Conservation (phyloP, 495 filamentous ascomycete species). For the Recurvomyces mirabilis region DNA sequence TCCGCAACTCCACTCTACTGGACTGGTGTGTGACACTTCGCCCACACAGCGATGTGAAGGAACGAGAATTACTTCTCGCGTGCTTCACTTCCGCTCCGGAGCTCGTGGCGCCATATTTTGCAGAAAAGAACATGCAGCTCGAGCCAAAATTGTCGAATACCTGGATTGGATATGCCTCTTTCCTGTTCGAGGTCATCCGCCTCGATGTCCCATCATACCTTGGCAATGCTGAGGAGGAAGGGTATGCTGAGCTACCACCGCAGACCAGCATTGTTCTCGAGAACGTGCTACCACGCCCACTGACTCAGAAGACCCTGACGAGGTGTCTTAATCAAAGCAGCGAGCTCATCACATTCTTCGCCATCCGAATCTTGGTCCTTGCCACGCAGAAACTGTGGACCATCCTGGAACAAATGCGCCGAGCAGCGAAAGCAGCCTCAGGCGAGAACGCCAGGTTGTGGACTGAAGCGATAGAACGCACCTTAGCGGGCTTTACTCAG, state of each 20-base stretch:
- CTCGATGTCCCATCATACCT: slow-evolving; percentile 61
- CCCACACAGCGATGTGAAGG: slow-evolving; percentile 67
- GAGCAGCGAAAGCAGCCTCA: slow-evolving; percentile 33
- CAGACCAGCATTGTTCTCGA: slow-evolving; percentile 66
- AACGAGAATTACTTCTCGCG: slow-evolving; percentile 66
- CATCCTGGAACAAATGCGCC: slow-evolving; percentile 44
- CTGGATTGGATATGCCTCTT: slow-evolving; percentile 86
- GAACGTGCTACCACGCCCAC: slow-evolving; percentile 73
- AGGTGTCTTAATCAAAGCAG: slow-evolving; percentile 66
- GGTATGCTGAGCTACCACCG: slow-evolving; percentile 50
- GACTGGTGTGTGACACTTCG: slow-evolving; percentile 68
- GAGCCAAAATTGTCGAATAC: slow-evolving; percentile 84
- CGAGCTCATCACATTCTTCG: slow-evolving; percentile 70
- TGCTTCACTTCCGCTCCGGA: slow-evolving; percentile 78
- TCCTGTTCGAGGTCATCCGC: slow-evolving; percentile 67
- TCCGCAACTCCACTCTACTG: slow-evolving; percentile 63
- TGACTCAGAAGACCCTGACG: slow-evolving; percentile 62
- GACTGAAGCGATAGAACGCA: slow-evolving; percentile 50
- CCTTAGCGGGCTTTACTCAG: slow-evolving; percentile 63
- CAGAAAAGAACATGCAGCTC: slow-evolving; percentile 66
- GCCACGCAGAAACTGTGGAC: slow-evolving; percentile 66
- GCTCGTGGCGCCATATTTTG: slow-evolving; percentile 74
- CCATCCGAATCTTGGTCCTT: slow-evolving; percentile 61
- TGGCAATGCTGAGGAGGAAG: slow-evolving; percentile 32
- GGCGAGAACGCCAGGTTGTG: slow-evolving; percentile 37